A percentile compares a stretch with the other conserved stretches of the same genome.
Conservation (phyloP, 768 basidiomycete genomes). For the Pulveroboletus sp. region DNA sequence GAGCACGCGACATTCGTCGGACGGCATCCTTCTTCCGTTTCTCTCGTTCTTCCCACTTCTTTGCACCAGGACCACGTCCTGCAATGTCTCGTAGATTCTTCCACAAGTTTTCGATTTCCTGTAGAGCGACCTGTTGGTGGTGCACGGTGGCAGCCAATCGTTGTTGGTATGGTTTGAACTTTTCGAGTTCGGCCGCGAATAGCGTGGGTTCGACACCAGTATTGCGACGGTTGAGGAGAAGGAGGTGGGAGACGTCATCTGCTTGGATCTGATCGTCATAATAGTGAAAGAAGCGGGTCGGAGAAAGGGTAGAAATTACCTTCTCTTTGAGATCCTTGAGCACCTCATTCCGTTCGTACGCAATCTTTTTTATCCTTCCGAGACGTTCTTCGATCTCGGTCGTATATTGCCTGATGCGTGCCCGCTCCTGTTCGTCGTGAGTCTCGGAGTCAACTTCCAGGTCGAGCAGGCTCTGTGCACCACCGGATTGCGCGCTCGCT, state of each 20-base stretch:
- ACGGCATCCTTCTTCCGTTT: slow-evolving; percentile 73
- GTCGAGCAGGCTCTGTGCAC: slow-evolving; percentile 57
- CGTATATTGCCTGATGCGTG: slow-evolving; percentile 62
- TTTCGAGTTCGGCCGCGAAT: slow-evolving; percentile 92
- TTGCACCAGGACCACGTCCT: slow-evolving; percentile 71
- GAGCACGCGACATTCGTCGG: slow-evolving; percentile 65
- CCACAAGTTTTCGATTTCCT: slow-evolving; percentile 75
- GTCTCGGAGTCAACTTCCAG: slow-evolving; percentile 61
- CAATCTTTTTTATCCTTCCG: slow-evolving; percentile 74
- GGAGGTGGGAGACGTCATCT: slow-evolving; percentile 94
- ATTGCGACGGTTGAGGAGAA: slow-evolving; percentile 87
- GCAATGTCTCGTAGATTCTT: slow-evolving; percentile 67
- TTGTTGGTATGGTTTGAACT: slow-evolving; percentile 89
- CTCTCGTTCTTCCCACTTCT: slow-evolving; percentile 80
- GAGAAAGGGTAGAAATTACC: slow-evolving; percentile 41
- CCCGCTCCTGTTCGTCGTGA: slow-evolving; percentile 63
- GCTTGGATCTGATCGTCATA: slow-evolving; percentile 68
- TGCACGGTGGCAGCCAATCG: slow-evolving; percentile 74
- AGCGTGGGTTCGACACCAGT: slow-evolving; percentile 78
- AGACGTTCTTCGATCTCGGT: slow-evolving; percentile 76
- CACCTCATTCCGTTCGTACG: slow-evolving; percentile 79
- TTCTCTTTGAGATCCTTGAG: slow-evolving; percentile 96
- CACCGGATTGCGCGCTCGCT: slow-evolving; percentile 43
- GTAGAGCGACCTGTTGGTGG: slow-evolving; percentile 67
- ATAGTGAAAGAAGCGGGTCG: neutral